phyloP scores from a whole-genome alignment of 139 green algal genomes.

The Micromonas pusilla region DNA sequence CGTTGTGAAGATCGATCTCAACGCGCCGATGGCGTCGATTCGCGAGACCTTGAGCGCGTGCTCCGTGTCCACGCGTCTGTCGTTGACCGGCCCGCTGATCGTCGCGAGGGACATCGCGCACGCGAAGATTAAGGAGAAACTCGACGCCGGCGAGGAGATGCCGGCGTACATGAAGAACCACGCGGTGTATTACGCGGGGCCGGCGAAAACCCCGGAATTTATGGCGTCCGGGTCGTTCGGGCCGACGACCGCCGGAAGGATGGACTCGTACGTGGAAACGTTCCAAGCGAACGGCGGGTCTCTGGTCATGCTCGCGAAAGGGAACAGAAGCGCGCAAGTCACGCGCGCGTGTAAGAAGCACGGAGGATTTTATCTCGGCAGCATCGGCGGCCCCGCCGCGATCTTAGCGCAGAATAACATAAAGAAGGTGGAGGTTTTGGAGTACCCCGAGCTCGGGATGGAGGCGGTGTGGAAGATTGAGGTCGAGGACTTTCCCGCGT shows the following conservation, averaged over 20 bases:
- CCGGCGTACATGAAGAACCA: constrained; percentile 35
- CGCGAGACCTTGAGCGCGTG: background rate
- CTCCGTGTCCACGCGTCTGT: background rate
- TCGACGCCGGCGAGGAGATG: constrained; percentile 19
- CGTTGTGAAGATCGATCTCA: constrained; percentile 31
- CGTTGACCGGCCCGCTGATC: constrained; percentile 24
- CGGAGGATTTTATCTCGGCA: constrained; percentile 30
- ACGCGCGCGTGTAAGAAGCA: constrained; percentile 31
- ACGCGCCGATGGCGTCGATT: constrained; percentile 21
- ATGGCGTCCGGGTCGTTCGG: constrained; percentile 29
- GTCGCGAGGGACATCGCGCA: constrained; percentile 35
- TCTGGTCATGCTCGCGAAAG: constrained; percentile 32
- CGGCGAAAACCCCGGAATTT: constrained; percentile 29
- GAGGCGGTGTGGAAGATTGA: constrained; percentile 34
- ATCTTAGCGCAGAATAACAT: constrained; percentile 33
- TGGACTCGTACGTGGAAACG: constrained; percentile 33
- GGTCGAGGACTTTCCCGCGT: constrained; percentile 30
- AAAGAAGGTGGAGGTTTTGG: constrained; percentile 32
- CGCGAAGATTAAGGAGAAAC: constrained; percentile 28
- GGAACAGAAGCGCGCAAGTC: constrained; percentile 16
- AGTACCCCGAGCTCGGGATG: constrained; percentile 35
- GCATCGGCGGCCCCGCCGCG: constrained; percentile 26
- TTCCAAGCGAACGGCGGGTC: constrained; percentile 25
- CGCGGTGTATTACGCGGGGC: constrained; percentile 34
- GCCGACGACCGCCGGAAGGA: constrained; percentile 30